These are phyloP conservation scores for Phytophthora cajani DNA, from an alignment of 352 stramenopile genomes.

Conservation along the genomic window DNA sequence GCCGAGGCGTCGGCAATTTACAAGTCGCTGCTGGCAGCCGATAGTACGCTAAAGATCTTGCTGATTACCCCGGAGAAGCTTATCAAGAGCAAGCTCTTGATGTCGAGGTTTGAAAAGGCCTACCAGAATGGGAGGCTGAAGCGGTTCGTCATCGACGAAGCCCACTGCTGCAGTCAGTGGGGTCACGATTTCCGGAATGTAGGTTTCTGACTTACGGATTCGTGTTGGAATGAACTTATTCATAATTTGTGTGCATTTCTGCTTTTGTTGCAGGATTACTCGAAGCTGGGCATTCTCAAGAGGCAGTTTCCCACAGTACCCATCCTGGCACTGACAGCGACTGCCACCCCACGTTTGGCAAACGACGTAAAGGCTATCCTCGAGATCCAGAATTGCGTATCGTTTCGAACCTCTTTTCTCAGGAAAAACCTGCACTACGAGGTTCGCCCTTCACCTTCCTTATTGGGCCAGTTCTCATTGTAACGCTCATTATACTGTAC, in stretches of 20 bases:
- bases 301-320: conserved; percentile 90
- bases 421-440: conserved; percentile 92
- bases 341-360: conserved; percentile 76
- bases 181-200: conserved; percentile 85
- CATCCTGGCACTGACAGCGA: conserved; percentile 92
- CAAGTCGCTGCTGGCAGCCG: conserved; percentile 82
- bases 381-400: conserved; percentile 74
- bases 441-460: conserved; percentile 39
- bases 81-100: conserved; percentile 87
- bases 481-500: not conserved
- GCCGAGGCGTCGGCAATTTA: conserved; percentile 66
- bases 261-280: conserved; percentile 79
- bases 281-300: conserved; percentile 92
- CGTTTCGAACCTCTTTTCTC: conserved; percentile 93
- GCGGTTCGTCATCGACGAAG: conserved; percentile 95
- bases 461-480: not conserved
- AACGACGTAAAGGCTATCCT: conserved; percentile 80
- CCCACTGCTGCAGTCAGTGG: conserved; percentile 87
- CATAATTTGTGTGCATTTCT: not conserved
- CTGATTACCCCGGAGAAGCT: conserved; percentile 95
- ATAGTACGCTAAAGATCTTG: conserved; percentile 77
- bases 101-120: conserved; percentile 92
- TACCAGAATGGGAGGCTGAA: conserved; percentile 78
- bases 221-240: not conserved
- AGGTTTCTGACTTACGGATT: conserved; percentile 7